A percentile compares a stretch with the other conserved stretches of the same genome.
These are phyloP conservation scores for Volvariella volvacea DNA, from an alignment of 1,284 basidiomycete species.

Conservation along the genomic window DNA sequence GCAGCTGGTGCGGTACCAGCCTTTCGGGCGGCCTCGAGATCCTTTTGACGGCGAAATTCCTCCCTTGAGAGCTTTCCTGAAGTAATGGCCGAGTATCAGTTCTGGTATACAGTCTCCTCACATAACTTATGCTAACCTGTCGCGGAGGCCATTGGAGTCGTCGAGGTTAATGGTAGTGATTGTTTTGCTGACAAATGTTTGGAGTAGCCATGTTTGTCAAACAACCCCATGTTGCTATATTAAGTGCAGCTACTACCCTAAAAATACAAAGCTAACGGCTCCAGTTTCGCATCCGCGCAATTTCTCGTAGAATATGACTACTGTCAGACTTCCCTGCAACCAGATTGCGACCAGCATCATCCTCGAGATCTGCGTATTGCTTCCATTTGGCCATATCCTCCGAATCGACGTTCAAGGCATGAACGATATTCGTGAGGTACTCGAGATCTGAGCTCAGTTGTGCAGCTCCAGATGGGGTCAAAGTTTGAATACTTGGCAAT, in stretches of 20 bases:
- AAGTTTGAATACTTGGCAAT: constrained; percentile 52
- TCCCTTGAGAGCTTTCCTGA: constrained; percentile 85
- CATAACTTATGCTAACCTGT: constrained; percentile 29
- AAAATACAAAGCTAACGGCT: constrained; percentile 3
- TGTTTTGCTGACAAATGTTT: not conserved
- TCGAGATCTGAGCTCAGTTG: constrained; percentile 87
- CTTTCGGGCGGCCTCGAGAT: constrained; percentile 93
- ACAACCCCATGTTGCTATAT: not conserved
- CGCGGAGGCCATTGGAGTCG: constrained; percentile 35
- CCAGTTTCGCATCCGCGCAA: constrained; percentile 54
- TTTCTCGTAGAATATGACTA: constrained; percentile 30
- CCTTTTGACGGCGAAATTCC: constrained; percentile 91
- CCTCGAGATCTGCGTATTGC: constrained; percentile 18
- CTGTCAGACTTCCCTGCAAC: constrained; percentile 23
- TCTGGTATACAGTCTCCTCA: not conserved
- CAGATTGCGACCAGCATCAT: constrained; percentile 10
- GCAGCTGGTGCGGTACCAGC: constrained; percentile 96
- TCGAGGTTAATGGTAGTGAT: not conserved
- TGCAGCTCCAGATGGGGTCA: constrained; percentile 64
- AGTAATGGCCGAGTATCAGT: not conserved
- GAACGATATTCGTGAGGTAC: constrained; percentile 88
- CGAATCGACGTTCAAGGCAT: constrained; percentile 83
- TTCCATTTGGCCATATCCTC: constrained; percentile 72
- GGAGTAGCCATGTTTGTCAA: not conserved
- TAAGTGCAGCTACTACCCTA: not conserved